A percentile compares a stretch with the other conserved stretches of the same genome.
These are phyloP conservation scores for Daedalea quercina DNA, from an alignment of 768 basidiomycete genomes.

Conservation along the genomic window DNA sequence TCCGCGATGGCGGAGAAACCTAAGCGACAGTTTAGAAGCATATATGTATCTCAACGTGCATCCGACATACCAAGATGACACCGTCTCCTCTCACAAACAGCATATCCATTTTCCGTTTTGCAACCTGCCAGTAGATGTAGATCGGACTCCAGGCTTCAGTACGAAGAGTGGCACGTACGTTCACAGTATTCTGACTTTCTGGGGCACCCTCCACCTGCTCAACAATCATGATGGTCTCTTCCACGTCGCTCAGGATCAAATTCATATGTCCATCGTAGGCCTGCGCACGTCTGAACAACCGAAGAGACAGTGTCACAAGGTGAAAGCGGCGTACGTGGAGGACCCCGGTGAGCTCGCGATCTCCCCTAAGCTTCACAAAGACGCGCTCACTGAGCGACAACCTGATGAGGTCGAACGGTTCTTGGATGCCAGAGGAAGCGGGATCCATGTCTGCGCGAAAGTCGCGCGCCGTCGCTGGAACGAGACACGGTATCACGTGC, in stretches of 20 bases:
- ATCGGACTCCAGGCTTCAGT: not conserved
- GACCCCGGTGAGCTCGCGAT: constrained; percentile 85
- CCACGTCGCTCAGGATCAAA: constrained; percentile 93
- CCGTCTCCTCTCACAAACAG: constrained; percentile 96
- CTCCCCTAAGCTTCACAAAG: constrained; percentile 94
- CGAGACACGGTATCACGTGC: constrained; percentile 9
- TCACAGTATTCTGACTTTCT: constrained; percentile 55
- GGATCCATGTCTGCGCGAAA: constrained; percentile 48
- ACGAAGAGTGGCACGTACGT: constrained; percentile 34
- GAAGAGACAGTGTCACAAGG: constrained; percentile 3
- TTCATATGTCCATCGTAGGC: constrained; percentile 99
- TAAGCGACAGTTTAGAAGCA: constrained; percentile 22
- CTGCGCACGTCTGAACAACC: constrained; percentile 35
- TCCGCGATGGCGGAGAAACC: constrained; percentile 77
- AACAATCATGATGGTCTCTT: constrained; percentile 96
- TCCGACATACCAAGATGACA: constrained; percentile 76
- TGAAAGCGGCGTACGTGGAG: constrained; percentile 64
- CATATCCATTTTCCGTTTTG: constrained; percentile 95
- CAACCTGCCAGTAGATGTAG: constrained; percentile 45
- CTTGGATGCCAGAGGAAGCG: constrained; percentile 73
- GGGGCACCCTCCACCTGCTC: constrained; percentile 66
- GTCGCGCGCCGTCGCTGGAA: not conserved
- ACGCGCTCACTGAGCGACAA: constrained; percentile 96
- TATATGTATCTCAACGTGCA: not conserved
- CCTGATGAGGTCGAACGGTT: constrained; percentile 96